phyloP scores from a whole-genome alignment of 2,329 filamentous ascomycete species.

The Geoglossum cookeanum region DNA sequence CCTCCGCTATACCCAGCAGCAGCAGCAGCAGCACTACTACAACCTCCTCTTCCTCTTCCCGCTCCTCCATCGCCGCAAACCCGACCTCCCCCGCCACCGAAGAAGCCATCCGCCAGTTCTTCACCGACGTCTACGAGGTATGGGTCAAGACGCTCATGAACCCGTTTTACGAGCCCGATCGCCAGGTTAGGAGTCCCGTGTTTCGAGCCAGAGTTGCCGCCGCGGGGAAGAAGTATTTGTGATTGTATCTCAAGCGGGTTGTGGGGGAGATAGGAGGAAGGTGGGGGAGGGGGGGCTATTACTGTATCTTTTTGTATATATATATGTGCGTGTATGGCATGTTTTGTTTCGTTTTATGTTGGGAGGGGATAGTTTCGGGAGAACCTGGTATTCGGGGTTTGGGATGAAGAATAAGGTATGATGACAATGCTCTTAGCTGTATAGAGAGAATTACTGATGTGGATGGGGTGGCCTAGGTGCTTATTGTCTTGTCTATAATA shows the following conservation, averaged over 20 bases:
- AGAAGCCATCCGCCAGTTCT: conserved; percentile 89
- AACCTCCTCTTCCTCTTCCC: conserved; percentile 7
- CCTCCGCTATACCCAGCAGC: conserved; percentile 10
- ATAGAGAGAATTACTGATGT: no score
- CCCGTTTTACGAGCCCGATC: conserved; percentile 78
- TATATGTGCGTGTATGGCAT: no score
- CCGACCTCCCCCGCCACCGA: conserved; percentile 80
- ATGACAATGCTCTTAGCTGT: no score
- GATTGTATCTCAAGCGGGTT: conserved; percentile 12
- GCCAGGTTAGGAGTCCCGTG: conserved; percentile 68
- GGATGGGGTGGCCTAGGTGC: no score
- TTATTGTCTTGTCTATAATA: no score
- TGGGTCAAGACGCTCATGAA: conserved; percentile 97
- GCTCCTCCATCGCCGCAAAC: conserved; percentile 36
- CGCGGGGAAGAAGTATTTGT: conserved; percentile 85
- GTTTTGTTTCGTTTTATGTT: no score
- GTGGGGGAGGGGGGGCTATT: no score
- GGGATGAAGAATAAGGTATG: no score
- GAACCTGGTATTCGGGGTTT: no score
- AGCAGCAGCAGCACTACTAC: conserved; percentile 7
- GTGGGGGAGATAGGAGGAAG: no score
- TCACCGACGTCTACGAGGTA: conserved; percentile 85
- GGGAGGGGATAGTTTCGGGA: no score
- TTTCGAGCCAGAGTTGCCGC: conserved; percentile 68
- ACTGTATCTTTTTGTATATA: no score